phyloP scores from a whole-genome alignment of 805 yeast genomes.

The Brettanomyces bruxellensis region DNA sequence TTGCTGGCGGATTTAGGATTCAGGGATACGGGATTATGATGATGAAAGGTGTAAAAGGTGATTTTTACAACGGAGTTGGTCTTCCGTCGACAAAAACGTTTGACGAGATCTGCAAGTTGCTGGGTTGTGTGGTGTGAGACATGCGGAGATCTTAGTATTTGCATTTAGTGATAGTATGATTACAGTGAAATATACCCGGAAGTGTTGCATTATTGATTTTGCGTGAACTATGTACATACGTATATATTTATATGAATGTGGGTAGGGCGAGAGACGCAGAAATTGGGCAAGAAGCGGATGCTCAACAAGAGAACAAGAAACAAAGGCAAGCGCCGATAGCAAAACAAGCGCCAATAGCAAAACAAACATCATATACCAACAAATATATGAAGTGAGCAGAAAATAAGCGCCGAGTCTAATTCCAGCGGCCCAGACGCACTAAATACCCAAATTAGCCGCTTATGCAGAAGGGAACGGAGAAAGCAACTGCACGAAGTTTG shows the following conservation, averaged over 20 bases:
- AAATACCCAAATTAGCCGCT: constrained; percentile 3
- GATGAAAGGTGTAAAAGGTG: constrained; percentile 62
- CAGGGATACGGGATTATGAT: constrained; percentile 68
- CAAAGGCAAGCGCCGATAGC: too few relatives aligned
- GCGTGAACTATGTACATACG: background rate
- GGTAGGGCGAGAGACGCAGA: background rate
- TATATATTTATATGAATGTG: background rate
- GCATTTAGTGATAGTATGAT: background rate
- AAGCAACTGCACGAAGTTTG: constrained; percentile 65
- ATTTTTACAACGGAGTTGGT: constrained; percentile 81
- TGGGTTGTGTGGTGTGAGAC: constrained; percentile 3
- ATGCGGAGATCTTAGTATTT: background rate
- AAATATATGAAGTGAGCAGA: too few relatives aligned
- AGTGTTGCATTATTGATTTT: background rate
- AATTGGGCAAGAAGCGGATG: too few relatives aligned
- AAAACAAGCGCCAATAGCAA: too few relatives aligned
- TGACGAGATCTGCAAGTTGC: constrained; percentile 13
- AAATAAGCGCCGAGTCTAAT: too few relatives aligned
- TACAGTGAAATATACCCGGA: constrained; percentile 1
- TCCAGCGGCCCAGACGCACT: background rate
- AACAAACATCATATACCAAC: too few relatives aligned
- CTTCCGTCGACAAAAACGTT: constrained; percentile 58
- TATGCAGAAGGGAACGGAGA: constrained; percentile 76
- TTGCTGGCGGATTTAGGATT: constrained; percentile 88
- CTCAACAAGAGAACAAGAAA: too few relatives aligned